These are phyloP conservation scores for Rostrohypoxylon terebratum DNA, from an alignment of 495 filamentous ascomycete species.

Conservation along the genomic window DNA sequence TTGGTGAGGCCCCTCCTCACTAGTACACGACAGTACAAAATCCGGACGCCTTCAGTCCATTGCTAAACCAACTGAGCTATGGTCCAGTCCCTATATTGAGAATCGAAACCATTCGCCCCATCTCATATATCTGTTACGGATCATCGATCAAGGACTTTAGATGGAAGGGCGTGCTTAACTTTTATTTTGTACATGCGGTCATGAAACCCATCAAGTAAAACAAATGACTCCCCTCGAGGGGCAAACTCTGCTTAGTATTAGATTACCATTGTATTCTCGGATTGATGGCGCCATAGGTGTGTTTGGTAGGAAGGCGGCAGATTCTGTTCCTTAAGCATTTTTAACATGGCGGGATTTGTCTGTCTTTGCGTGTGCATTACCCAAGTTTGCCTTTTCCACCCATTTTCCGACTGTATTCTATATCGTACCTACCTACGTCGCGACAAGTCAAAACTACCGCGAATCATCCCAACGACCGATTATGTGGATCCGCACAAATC, in stretches of 20 bases:
- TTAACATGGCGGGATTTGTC: not conserved
- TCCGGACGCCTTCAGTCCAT: not conserved
- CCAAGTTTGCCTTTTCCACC: conserved; percentile 3
- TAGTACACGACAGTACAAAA: conserved; percentile 14
- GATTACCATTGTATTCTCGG: conserved; percentile 7
- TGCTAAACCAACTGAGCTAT: not conserved
- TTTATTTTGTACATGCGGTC: not conserved
- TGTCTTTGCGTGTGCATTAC: not conserved
- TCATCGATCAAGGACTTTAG: not conserved
- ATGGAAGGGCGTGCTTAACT: too few species aligned
- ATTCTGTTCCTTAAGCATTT: not conserved
- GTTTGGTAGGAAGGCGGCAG: conserved; percentile 8
- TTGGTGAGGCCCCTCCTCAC: conserved; percentile 5
- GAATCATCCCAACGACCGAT: not conserved
- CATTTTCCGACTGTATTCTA: not conserved
- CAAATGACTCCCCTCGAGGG: not conserved
- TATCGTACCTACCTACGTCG: not conserved
- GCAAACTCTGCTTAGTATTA: conserved; percentile 5
- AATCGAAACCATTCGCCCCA: not conserved
- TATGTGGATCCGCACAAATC: not conserved
- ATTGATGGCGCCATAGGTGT: conserved; percentile 6
- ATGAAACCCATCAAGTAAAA: not conserved
- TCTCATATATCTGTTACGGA: not conserved
- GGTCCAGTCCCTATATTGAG: not conserved
- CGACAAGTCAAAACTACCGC: not conserved